Conservation (phyloP, 768 basidiomycete species). For the Gyrodon lividus region DNA sequence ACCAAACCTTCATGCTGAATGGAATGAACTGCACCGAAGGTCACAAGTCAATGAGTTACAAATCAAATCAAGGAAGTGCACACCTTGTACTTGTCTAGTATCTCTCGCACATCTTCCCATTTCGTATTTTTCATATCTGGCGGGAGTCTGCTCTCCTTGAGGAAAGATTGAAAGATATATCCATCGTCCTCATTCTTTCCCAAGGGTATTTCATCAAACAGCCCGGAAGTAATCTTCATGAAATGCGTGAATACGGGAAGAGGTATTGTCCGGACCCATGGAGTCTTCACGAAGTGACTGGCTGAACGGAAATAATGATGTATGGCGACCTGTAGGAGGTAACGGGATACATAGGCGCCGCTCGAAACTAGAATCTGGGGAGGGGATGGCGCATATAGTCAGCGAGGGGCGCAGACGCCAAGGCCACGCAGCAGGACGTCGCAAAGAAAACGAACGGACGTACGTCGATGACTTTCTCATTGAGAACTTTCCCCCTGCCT, state of each 20-base stretch:
- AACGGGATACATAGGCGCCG: slow-evolving; percentile 76
- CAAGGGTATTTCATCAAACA: slow-evolving; percentile 64
- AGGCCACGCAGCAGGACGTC: slow-evolving; percentile 23
- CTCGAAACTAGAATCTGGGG: slow-evolving; percentile 68
- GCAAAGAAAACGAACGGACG: slow-evolving; percentile 29
- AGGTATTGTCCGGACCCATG: slow-evolving; percentile 68
- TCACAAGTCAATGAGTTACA: slow-evolving; percentile 9
- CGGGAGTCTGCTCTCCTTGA: slow-evolving; percentile 70
- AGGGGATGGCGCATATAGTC: slow-evolving; percentile 24
- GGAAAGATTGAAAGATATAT: slow-evolving; percentile 56
- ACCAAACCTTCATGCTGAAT: slow-evolving; percentile 63
- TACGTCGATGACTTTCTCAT: slow-evolving; percentile 68
- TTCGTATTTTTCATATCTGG: slow-evolving; percentile 54
- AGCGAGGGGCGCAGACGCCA: slow-evolving; percentile 10
- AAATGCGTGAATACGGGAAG: slow-evolving; percentile 64
- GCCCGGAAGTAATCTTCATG: slow-evolving; percentile 53
- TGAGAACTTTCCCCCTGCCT: slow-evolving; percentile 65
- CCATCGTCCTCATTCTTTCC: slow-evolving; percentile 80
- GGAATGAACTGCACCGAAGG: slow-evolving; percentile 63
- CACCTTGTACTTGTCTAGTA: slow-evolving; percentile 72
- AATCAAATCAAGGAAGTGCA: slow-evolving; percentile 7
- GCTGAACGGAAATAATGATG: slow-evolving; percentile 78
- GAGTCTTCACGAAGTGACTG: slow-evolving; percentile 70
- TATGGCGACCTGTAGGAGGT: slow-evolving; percentile 73
- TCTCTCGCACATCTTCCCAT: slow-evolving; percentile 64